These are phyloP conservation scores for Neonectria punicea DNA, from an alignment of 2,329 filamentous ascomycete species.

Conservation along the genomic window DNA sequence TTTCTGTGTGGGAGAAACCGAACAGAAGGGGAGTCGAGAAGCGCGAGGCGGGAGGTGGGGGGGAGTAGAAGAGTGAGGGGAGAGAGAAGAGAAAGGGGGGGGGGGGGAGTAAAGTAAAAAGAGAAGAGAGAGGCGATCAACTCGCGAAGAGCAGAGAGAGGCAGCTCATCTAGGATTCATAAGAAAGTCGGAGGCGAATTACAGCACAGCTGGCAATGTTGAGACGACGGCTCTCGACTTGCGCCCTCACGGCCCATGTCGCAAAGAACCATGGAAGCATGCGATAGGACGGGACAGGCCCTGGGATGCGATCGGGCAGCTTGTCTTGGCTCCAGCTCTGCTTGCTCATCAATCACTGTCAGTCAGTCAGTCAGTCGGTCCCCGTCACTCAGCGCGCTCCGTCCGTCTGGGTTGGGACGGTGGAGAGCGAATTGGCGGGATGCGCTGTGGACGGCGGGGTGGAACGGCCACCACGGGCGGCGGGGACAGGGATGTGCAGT, in stretches of 20 bases:
- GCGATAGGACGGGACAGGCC: conserved; percentile 19
- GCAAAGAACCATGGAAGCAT: conserved; percentile 23
- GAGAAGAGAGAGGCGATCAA: conserved; percentile 23
- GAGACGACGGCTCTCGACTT: conserved; percentile 11
- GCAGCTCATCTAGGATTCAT: conserved; percentile 12
- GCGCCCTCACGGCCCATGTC: conserved; percentile 16
- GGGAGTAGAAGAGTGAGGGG: conserved; percentile 26
- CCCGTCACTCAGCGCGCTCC: conserved; percentile 10
- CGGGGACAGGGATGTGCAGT: neutral
- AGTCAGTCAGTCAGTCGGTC: conserved; percentile 1
- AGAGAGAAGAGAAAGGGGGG: conserved; percentile 28
- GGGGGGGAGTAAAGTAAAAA: conserved; percentile 30
- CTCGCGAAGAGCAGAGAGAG: conserved; percentile 15
- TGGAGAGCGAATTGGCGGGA: conserved; percentile 10
- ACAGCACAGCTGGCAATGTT: conserved; percentile 21
- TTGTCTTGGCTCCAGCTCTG: neutral
- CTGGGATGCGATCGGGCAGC: conserved; percentile 12
- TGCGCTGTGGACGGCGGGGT: neutral
- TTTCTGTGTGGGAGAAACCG: conserved; percentile 22
- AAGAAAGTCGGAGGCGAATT: conserved; percentile 17
- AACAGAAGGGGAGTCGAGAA: conserved; percentile 26
- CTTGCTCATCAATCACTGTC: neutral
- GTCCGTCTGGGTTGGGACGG: conserved; percentile 17
- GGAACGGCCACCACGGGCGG: neutral
- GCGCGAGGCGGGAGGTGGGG: conserved; percentile 25